Evolutionary conservation across 441 rosid genomes (phyloP).

Genomic region (Croton setiger): DNA sequence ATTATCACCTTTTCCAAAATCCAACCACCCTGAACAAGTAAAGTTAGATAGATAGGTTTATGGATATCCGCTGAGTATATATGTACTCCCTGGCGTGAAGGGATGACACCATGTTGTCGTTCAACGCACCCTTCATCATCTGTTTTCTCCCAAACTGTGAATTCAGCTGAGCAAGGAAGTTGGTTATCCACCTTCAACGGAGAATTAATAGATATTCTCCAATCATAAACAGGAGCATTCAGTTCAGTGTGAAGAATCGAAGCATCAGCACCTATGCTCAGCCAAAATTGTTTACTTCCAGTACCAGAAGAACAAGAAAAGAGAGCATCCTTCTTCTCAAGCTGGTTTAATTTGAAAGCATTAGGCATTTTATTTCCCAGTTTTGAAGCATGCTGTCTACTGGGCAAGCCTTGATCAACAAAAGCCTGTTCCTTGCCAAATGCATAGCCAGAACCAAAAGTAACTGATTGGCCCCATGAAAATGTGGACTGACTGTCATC

Average conservation of each 20-base stretch:
- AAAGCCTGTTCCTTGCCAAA: slow-evolving; percentile 73
- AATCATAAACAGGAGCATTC: slow-evolving; percentile 94
- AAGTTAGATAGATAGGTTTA: slow-evolving; percentile 73
- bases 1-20: slow-evolving; percentile 77
- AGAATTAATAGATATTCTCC: slow-evolving; percentile 84
- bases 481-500: slow-evolving; percentile 48
- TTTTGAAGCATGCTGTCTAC: slow-evolving; percentile 61
- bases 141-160: slow-evolving; percentile 82
- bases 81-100: slow-evolving; percentile 60
- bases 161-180: slow-evolving; percentile 85
- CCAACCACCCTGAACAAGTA: slow-evolving; percentile 92
- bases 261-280: slow-evolving; percentile 88
- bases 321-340: slow-evolving; percentile 95
- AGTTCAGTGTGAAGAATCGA: slow-evolving; percentile 86
- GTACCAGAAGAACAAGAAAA: slow-evolving; percentile 53
- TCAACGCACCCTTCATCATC: slow-evolving; percentile 76
- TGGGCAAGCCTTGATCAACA: slow-evolving; percentile 60
- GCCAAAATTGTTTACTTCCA: slow-evolving; percentile 79
- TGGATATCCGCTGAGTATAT: slow-evolving; percentile 73
- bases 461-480: slow-evolving; percentile 73
- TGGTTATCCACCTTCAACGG: slow-evolving; percentile 97
- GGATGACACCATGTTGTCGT: slow-evolving; percentile 61
- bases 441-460: slow-evolving; percentile 59
- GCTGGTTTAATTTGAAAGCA: slow-evolving; percentile 69
- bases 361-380: slow-evolving; percentile 55